Evolutionary conservation across 108 stramenopile genomes (phyloP).

Genomic region (Cyclostephanos invisitatus): DNA sequence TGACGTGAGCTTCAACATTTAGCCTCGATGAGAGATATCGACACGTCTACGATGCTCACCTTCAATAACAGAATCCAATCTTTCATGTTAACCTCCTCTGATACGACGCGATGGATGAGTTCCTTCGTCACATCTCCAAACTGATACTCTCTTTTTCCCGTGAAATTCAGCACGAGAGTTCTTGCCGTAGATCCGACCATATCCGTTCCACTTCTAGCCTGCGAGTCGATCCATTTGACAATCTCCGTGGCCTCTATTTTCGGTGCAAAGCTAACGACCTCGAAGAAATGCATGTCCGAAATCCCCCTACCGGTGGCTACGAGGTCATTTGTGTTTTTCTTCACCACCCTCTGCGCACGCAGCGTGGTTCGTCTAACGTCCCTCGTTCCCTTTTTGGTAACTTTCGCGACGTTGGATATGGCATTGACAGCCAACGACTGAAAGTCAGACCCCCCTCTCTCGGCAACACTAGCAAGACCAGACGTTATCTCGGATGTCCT

Average conservation of each 20-base stretch:
- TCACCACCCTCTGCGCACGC: constrained; percentile 10
- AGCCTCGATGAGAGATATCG: not conserved
- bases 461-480: constrained; percentile 8
- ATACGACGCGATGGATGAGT: constrained; percentile 31
- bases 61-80: constrained; percentile 35
- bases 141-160: constrained; percentile 23
- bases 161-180: constrained; percentile 37
- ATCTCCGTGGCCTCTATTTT: constrained; percentile 18
- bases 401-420: constrained; percentile 15
- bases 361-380: constrained; percentile 19
- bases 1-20: not conserved
- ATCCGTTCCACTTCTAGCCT: constrained; percentile 35
- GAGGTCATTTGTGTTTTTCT: constrained; percentile 16
- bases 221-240: constrained; percentile 37
- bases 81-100: constrained; percentile 33
- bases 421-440: constrained; percentile 14
- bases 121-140: constrained; percentile 47
- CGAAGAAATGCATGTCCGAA: constrained; percentile 1
- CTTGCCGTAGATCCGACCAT: constrained; percentile 31
- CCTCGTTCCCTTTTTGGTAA: constrained; percentile 25
- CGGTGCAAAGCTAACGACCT: constrained; percentile 2
- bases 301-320: constrained; percentile 10
- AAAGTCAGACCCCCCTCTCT: constrained; percentile 1
- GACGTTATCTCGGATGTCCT: constrained; percentile 9
- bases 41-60: not conserved